Evolutionary conservation across 2,329 filamentous ascomycete genomes (phyloP), one percentile per base, ranked within the genome.

Genomic region (Blumeriella jaapii): DNA sequence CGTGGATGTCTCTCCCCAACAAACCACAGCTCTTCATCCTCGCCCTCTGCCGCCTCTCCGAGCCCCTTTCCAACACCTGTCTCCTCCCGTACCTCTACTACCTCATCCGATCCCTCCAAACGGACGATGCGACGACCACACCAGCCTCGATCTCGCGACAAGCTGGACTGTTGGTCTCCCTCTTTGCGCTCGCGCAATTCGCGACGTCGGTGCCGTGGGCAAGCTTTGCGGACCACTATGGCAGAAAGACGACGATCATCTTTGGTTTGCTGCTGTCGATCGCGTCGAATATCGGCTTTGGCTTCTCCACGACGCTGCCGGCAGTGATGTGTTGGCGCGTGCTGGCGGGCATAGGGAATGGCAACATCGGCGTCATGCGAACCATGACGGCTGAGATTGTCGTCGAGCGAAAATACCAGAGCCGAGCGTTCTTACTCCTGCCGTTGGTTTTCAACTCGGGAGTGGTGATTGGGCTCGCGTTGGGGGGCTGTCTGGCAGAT

Each of bases 121-220:
- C 49, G 4, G 38, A 47, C 5, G 29, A 46, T 18, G 59, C 72
- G 36, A 45, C 51, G 13, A 44, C 41, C 9, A n/a, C n/a, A n/a
- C 40, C 65, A 65, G 2, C 64, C 59, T 14, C 56, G 68, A 78
- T 93, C 44, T 73, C 84, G 0, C 68, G 69, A 17, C 83, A 91
- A 55, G 81, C 82, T 0, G 85, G 85, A 20, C 61, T 93, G 2
- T 63, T 93, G 10, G 76, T 82, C 27, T 83, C 80, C 5, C 76
- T 76, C 18, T 93, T 93, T 53, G 86, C 82, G 0, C 78, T 78
- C 0, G 78, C 81, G 0, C 85, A 94, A 55, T 89, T 89, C 51
- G 54, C 83, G 14, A 93, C 84, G 1, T 83, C 83, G 2, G 77
- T 93, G 56, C 58, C 84, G 41, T 93, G 85, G 85, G 85, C 85